Percentiles rank a stretch among this genome's conserved stretches.
These are phyloP conservation scores for Lichina pygmaea DNA, from an alignment of 495 filamentous ascomycete genomes.

Conservation along the genomic window DNA sequence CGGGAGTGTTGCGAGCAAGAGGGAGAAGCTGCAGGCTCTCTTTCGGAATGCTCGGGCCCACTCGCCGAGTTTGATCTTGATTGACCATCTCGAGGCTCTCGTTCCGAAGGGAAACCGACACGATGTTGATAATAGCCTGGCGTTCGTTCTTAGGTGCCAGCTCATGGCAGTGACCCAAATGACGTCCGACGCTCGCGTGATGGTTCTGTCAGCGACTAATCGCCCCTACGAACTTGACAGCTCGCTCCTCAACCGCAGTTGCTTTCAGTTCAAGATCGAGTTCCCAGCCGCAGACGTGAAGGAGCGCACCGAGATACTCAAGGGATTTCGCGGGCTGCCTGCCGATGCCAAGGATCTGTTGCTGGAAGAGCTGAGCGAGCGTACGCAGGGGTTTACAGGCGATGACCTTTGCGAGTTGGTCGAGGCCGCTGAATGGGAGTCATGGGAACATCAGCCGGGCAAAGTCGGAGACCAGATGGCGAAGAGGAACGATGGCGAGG, in stretches of 20 bases:
- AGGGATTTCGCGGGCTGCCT: conserved; percentile 16
- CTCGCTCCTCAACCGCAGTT: conserved; percentile 34
- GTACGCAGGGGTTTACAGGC: conserved; percentile 26
- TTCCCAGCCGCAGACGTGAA: conserved; percentile 50
- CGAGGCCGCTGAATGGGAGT: conserved; percentile 3
- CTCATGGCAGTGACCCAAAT: neutral
- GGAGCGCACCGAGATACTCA: conserved; percentile 51
- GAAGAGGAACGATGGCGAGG: too few relatives aligned
- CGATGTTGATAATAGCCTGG: neutral
- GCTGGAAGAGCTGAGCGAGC: conserved; percentile 18
- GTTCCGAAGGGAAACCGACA: conserved; percentile 27
- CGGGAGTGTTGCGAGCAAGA: conserved; percentile 15
- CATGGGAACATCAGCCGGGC: too few relatives aligned
- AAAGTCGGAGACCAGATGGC: too few relatives aligned
- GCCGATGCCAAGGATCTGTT: conserved; percentile 13
- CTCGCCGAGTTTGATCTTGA: conserved; percentile 59
- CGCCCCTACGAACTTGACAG: conserved; percentile 51
- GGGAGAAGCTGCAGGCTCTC: conserved; percentile 29
- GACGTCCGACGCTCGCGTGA: conserved; percentile 13
- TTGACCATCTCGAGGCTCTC: conserved; percentile 56
- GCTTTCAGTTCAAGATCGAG: conserved; percentile 47
- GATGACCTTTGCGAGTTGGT: conserved; percentile 17
- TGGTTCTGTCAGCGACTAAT: conserved; percentile 49
- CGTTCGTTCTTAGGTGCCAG: neutral
- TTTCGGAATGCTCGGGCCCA: conserved; percentile 45